Evolutionary conservation across 768 basidiomycete genomes (phyloP), one percentile per base, ranked within the genome.

Genomic region (Dioszegia crocea): DNA sequence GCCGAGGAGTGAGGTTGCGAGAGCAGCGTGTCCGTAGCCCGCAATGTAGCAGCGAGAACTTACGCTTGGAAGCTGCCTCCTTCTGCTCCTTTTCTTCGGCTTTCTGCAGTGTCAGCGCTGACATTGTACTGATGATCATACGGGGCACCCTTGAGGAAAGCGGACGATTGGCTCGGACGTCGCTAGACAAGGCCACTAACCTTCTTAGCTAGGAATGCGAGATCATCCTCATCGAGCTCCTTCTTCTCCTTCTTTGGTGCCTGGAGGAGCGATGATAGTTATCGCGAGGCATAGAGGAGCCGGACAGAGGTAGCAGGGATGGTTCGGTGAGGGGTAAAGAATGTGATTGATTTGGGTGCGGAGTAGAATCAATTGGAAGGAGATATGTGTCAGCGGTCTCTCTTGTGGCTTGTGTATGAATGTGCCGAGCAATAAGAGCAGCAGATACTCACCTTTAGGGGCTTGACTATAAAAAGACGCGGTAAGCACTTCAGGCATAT

Each of bases 171-270:
- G n/a, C n/a, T n/a, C n/a, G n/a, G n/a, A n/a, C n/a, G n/a, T n/a
- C n/a, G n/a, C n/a, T n/a, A 40, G 39, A 9, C 19, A n/a, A 29
- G 17, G 1, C 9, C 2, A 61, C 63, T 29, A 31, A 63, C 64
- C 46, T 65, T 61, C 58, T 64, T 67, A 48, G 65, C 68, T 52
- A 68, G 60, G 64, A 68, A 68, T 2, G 71, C 71, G 6, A 63
- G 27, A 54, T 73, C 71, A 36, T 73, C 71, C 23, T 73, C 71
- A 52, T 73, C 71, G 21, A 68, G 62, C 45, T 68, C 71, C 55
- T 70, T 68, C 51, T 67, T 59, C 47, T 59, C 64, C 62, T 73
- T 73, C 66, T 73, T 73, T 14, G 71, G 71, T 24, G 71, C 71
- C 71, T 68, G 19, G 2, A n/a, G n/a, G n/a, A n/a, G n/a, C n/a